Evolutionary conservation across 805 yeast genomes (phyloP).

Genomic region (Wickerhamiella spandovensis): DNA sequence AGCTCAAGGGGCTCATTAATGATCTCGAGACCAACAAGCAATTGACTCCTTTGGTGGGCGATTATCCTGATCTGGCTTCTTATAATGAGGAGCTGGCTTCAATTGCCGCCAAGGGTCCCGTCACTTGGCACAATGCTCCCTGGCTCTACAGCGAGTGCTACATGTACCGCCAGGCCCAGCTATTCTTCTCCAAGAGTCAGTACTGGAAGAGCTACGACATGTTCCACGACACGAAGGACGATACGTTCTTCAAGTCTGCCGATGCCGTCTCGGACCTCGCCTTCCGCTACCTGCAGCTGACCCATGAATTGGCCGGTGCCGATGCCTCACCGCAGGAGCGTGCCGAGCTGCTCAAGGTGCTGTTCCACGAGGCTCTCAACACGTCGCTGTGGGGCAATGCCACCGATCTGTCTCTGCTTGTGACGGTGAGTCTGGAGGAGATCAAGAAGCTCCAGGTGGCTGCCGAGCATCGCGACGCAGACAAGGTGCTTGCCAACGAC

Average conservation of each 20-base stretch:
- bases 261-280: slow-evolving; percentile 76
- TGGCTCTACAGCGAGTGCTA: slow-evolving; percentile 86
- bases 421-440: slow-evolving; percentile 61
- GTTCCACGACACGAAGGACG: slow-evolving; percentile 54
- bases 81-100: slow-evolving; percentile 45
- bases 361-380: slow-evolving; percentile 75
- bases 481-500: slow-evolving; percentile 69
- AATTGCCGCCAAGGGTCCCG: slow-evolving; percentile 15
- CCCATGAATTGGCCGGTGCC: slow-evolving; percentile 14
- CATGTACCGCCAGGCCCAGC: slow-evolving; percentile 44
- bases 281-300: slow-evolving; percentile 38
- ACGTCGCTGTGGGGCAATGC: slow-evolving; percentile 97
- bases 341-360: slow-evolving; percentile 33
- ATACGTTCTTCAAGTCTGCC: slow-evolving; percentile 61
- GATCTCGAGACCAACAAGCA: slow-evolving; percentile 26
- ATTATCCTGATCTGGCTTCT: slow-evolving; percentile 32
- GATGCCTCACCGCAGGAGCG: slow-evolving; percentile 1
- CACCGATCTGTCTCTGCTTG: slow-evolving; percentile 79
- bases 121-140: slow-evolving; percentile 73
- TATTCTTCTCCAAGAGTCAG: slow-evolving; percentile 21
- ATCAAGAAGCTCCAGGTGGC: slow-evolving; percentile 78
- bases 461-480: slow-evolving; percentile 67
- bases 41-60: slow-evolving; percentile 34
- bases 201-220: slow-evolving; percentile 54
- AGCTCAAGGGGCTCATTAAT: slow-evolving; percentile 32